phyloP scores from a whole-genome alignment of 352 stramenopile genomes.

The Labyrinthula sp. region DNA sequence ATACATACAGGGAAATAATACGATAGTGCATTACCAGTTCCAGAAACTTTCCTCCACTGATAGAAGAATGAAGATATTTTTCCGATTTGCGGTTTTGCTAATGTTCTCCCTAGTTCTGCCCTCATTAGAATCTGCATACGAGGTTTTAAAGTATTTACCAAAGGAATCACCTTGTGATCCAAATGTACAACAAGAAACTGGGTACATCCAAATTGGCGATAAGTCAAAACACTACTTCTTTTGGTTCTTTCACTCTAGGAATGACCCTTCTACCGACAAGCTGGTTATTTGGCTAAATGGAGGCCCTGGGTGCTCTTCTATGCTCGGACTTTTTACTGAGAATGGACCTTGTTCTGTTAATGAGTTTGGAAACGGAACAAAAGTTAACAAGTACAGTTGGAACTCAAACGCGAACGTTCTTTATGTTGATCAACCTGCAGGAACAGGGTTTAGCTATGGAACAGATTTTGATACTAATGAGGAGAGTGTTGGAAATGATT shows the following conservation, averaged over 20 bases:
- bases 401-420: constrained; percentile 34
- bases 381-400: constrained; percentile 35
- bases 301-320: constrained; percentile 47
- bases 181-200: constrained; percentile 28
- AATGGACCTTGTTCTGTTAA: constrained; percentile 40
- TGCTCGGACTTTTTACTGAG: constrained; percentile 46
- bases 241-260: constrained; percentile 40
- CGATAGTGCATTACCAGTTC: no score
- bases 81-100: no score
- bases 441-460: constrained; percentile 34
- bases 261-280: constrained; percentile 33
- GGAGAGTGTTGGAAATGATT: constrained; percentile 11
- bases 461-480: constrained; percentile 20
- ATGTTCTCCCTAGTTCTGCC: no score
- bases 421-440: constrained; percentile 33
- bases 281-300: constrained; percentile 54
- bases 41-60: no score
- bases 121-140: no score
- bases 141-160: no score
- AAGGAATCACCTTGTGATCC: no score
- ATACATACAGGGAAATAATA: no score
- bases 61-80: no score
- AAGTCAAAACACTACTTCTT: constrained; percentile 35
- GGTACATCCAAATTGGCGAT: constrained; percentile 32
- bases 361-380: constrained; percentile 21